A percentile compares a stretch with the other conserved stretches of the same genome.
These are phyloP conservation scores for Emergomyces orientalis DNA, from an alignment of 2,329 filamentous ascomycete species.

Conservation along the genomic window DNA sequence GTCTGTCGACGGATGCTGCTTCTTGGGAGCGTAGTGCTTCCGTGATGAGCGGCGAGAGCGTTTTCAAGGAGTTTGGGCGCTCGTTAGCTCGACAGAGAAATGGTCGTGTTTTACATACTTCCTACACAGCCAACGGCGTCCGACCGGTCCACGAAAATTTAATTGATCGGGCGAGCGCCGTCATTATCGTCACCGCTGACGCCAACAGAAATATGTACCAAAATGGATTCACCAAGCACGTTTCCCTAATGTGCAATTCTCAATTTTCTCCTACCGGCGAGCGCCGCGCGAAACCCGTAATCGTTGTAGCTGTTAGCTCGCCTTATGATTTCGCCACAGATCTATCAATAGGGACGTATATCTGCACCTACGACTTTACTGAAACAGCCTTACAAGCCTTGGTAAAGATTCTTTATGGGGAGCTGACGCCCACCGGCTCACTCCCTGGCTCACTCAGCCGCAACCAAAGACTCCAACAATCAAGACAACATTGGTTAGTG, in stretches of 20 bases:
- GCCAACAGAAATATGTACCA: constrained; percentile 92
- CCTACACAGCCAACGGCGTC: constrained; percentile 88
- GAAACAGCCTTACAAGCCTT: constrained; percentile 80
- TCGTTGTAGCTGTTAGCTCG: constrained; percentile 88
- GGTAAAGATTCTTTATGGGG: constrained; percentile 74
- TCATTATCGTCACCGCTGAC: constrained; percentile 86
- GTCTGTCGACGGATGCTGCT: constrained; percentile 45
- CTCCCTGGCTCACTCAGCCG: constrained; percentile 68
- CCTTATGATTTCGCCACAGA: constrained; percentile 97
- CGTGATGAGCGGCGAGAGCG: constrained; percentile 83
- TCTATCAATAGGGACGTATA: constrained; percentile 77
- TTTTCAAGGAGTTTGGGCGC: constrained; percentile 81
- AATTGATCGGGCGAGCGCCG: constrained; percentile 76
- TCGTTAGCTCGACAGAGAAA: constrained; percentile 78
- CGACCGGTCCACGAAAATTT: constrained; percentile 87
- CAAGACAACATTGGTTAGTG: constrained; percentile 90
- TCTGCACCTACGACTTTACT: constrained; percentile 95
- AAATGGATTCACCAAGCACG: constrained; percentile 88
- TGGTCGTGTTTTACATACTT: constrained; percentile 83
- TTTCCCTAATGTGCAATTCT: constrained; percentile 74
- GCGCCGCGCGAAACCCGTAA: constrained; percentile 57
- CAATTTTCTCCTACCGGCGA: constrained; percentile 32
- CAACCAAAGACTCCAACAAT: constrained; percentile 77
- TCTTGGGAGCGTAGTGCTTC: constrained; percentile 50
- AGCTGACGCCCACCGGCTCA: constrained; percentile 49